phyloP scores from a whole-genome alignment of 2,329 filamentous ascomycete species.

The Trichoderma oligosporum region DNA sequence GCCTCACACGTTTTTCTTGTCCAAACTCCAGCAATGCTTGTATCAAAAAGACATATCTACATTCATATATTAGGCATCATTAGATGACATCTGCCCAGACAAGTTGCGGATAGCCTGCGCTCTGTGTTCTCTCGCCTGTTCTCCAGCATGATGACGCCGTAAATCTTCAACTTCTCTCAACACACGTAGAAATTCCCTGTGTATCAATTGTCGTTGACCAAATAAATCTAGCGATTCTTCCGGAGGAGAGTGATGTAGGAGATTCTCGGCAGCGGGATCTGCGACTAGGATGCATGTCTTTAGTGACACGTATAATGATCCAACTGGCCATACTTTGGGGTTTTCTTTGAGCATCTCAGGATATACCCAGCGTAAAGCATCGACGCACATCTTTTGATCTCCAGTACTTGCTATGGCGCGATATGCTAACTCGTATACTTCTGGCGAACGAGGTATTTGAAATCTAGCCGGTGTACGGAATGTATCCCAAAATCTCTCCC shows the following conservation, averaged over 20 bases:
- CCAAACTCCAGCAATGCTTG: neutral
- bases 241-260: constrained; percentile 25
- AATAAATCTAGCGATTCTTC: constrained; percentile 15
- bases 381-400: constrained; percentile 43
- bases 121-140: constrained; percentile 21
- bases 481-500: constrained; percentile 56
- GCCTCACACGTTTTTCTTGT: neutral
- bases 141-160: constrained; percentile 18
- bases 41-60: neutral
- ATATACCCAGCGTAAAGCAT: constrained; percentile 51
- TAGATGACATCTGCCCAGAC: neutral
- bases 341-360: constrained; percentile 57
- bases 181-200: constrained; percentile 33
- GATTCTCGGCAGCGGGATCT: constrained; percentile 46
- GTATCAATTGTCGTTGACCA: constrained; percentile 25
- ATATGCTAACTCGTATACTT: constrained; percentile 55
- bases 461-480: constrained; percentile 56
- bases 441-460: constrained; percentile 44
- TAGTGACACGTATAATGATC: constrained; percentile 45
- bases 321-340: constrained; percentile 44
- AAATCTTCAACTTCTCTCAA: constrained; percentile 32
- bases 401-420: constrained; percentile 42
- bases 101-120: constrained; percentile 20
- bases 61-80: neutral
- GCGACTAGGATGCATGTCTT: constrained; percentile 53